A percentile compares a stretch with the other conserved stretches of the same genome.
These are phyloP conservation scores for Lactuca saligna DNA, from an alignment of 129 eudicot genomes.

Conservation along the genomic window DNA sequence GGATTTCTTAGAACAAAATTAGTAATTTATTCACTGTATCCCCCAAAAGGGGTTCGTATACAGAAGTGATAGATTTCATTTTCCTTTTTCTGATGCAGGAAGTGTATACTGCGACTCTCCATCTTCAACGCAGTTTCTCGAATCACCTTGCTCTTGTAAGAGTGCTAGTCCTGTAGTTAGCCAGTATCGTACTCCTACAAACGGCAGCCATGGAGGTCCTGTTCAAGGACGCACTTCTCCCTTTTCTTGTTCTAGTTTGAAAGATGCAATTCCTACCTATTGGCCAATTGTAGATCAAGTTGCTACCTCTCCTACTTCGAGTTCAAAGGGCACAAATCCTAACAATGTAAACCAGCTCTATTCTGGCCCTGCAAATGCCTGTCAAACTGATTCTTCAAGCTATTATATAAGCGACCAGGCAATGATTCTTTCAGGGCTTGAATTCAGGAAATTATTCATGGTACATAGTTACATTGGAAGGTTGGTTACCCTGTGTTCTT, in stretches of 20 bases:
- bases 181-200: slow-evolving; percentile 11
- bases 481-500: slow-evolving; percentile 31
- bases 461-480: slow-evolving; percentile 57
- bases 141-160: slow-evolving; percentile 13
- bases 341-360: neutral
- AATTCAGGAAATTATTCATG: slow-evolving; percentile 55
- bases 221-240: slow-evolving; percentile 11
- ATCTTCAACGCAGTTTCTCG: slow-evolving; percentile 15
- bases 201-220: slow-evolving; percentile 16
- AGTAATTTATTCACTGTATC: neutral
- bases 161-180: slow-evolving; percentile 13
- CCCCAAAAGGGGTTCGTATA: neutral
- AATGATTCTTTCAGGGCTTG: slow-evolving; percentile 43
- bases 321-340: slow-evolving; percentile 6
- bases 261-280: slow-evolving; percentile 15
- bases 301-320: slow-evolving; percentile 10
- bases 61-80: slow-evolving; percentile 3
- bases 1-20: neutral
- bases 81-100: slow-evolving; percentile 17
- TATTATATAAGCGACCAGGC: slow-evolving; percentile 29
- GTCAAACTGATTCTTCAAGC: slow-evolving; percentile 4
- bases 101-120: slow-evolving; percentile 20
- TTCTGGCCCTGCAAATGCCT: slow-evolving; percentile 11
- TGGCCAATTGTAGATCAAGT: slow-evolving; percentile 10
- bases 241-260: slow-evolving; percentile 33